Evolutionary conservation across 2,329 filamentous ascomycete genomes (phyloP), one percentile per base, ranked within the genome.

Genomic region (Fusarium sp.): DNA sequence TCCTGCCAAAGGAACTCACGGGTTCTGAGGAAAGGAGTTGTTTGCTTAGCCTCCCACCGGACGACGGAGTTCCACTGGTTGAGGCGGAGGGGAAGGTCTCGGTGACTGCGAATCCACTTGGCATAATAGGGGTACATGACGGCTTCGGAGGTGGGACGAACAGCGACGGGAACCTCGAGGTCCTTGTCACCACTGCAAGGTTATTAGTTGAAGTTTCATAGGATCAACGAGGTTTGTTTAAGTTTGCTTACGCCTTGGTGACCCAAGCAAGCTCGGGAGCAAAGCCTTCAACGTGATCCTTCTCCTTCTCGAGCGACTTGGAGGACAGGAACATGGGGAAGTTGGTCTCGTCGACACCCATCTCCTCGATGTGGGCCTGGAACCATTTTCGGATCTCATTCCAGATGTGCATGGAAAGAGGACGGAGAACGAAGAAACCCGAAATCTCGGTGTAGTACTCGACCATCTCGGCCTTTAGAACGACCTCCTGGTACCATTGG

Each of bases 1-100:
- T 99, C 96, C 80, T 99, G 96, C 96, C 96, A 99, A 70, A 98
- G 82, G 80, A 99, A 99, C 80, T 99, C 96, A 78, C 96, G 87
- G 43, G 95, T 95, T 73, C 95, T 87, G 58, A 99, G 86, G 84
- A 98, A 98, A 37, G 88, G 88, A n/a, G 88, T 90, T 23, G 87
- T 90, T 79, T 97, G 93, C 85, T 98, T 98, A 78, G 97, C 96
- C 81, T 98, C 96, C 96, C 96, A 98, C 74, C 95, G 89, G 47
- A 97, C 86, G 69, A 88, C 85, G 15, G 91, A 97, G 86, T 97
- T 97, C 96, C 96, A 99, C 81, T 99, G 96, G 83, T 98, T 98
- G 71, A 98, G 86, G 76, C 93, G 91, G 71, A 98, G 86, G 66
- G 96, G 96, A 60, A 99, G 90, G 76, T 99, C 96, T 75, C 96